Conservation (phyloP, 345 rosid genomes). For the Eucalyptus tenuipes region DNA sequence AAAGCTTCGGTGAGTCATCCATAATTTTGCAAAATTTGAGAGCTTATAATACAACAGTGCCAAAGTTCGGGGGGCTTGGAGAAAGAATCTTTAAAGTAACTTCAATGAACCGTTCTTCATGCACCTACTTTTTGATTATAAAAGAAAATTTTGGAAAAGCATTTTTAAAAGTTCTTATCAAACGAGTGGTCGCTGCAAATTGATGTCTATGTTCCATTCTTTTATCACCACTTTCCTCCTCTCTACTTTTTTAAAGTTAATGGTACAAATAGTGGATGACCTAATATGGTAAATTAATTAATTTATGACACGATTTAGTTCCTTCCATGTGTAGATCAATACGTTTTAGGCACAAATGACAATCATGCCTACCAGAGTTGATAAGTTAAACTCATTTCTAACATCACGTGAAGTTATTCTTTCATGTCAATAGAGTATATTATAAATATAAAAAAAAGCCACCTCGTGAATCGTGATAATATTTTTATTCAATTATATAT, state of each 20-base stretch:
- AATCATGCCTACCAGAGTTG: not conserved
- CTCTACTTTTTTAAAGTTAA: not conserved
- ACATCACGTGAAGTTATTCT: not conserved
- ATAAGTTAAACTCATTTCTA: not conserved
- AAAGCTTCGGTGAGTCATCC: not conserved
- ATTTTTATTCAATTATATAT: not conserved
- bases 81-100: not conserved
- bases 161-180: too few species aligned
- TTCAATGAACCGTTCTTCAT: not conserved
- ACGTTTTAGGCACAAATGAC: not conserved
- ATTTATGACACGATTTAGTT: not conserved
- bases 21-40: not conserved
- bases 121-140: not conserved
- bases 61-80: not conserved
- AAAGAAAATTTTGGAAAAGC: not conserved
- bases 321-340: not conserved
- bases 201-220: not conserved
- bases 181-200: fast-evolving
- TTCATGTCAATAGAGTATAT: fast-evolving
- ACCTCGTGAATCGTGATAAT: not conserved
- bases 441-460: too few species aligned
- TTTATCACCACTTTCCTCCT: not conserved
- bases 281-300: too few species aligned
- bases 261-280: not conserved
- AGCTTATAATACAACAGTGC: not conserved